phyloP scores from a whole-genome alignment of 202 grass and related monocot species.

The Elaeis oleifera region DNA sequence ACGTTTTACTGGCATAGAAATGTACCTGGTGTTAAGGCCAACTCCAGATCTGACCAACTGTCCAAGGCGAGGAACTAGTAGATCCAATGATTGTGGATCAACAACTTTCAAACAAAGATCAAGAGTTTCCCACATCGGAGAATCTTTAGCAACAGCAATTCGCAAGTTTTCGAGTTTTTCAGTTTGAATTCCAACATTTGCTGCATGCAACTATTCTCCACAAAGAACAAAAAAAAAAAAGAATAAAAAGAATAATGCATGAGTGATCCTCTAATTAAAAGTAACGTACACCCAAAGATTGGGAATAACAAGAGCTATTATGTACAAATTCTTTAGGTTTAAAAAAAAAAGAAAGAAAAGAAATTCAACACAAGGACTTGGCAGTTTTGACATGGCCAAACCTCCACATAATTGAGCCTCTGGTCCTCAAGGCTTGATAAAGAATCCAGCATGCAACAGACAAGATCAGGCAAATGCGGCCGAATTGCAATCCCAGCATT shows the following conservation, averaged over 20 bases:
- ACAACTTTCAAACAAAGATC: conserved; percentile 89
- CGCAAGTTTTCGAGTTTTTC: conserved; percentile 87
- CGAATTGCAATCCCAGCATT: conserved; percentile 66
- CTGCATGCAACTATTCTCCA: conserved; percentile 80
- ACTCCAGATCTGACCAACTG: conserved; percentile 89
- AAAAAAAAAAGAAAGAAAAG: conserved; percentile 8
- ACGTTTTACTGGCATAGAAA: conserved; percentile 13
- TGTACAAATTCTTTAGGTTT: too few species aligned
- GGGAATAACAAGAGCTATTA: too few species aligned
- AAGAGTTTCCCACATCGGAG: conserved; percentile 99
- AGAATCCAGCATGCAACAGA: conserved; percentile 93
- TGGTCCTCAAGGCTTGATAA: conserved; percentile 97
- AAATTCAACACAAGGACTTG: conserved; percentile 5
- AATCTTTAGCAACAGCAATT: conserved; percentile 95
- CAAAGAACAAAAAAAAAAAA: not conserved
- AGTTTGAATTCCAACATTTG: conserved; percentile 77
- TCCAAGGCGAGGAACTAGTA: conserved; percentile 81
- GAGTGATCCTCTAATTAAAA: not conserved
- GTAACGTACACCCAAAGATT: too few species aligned
- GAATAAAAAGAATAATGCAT: conserved; percentile 25
- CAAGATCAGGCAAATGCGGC: conserved; percentile 76
- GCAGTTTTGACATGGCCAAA: conserved; percentile 7
- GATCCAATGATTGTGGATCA: conserved; percentile 63
- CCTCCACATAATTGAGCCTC: conserved; percentile 97
- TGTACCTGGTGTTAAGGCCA: conserved; percentile 92